A percentile compares a stretch with the other conserved stretches of the same genome.
phyloP scores from a whole-genome alignment of 148 eudicot genomes.

The Silene latifolia region DNA sequence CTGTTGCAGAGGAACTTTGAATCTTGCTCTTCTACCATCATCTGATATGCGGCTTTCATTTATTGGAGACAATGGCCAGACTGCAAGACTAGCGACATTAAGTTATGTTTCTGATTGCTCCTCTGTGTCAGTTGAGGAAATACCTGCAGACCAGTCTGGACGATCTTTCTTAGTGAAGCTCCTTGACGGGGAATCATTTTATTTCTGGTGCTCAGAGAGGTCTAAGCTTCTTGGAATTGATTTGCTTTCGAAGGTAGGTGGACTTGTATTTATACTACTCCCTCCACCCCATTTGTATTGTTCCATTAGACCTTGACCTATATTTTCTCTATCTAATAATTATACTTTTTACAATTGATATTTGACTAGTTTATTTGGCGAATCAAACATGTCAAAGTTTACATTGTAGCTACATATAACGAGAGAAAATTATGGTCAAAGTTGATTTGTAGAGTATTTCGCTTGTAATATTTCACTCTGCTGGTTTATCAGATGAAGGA shows the following conservation, averaged over 20 bases:
- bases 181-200: conserved; percentile 37
- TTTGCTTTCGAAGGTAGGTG: conserved; percentile 69
- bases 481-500: conserved; percentile 61
- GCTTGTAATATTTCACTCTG: background rate
- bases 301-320: background rate
- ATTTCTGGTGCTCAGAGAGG: conserved; percentile 92
- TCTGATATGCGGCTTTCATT: conserved; percentile 77
- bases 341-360: background rate
- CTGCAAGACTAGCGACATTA: conserved; percentile 65
- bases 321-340: background rate
- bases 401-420: background rate
- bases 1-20: conserved; percentile 74
- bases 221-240: conserved; percentile 70
- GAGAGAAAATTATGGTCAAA: background rate
- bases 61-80: conserved; percentile 65
- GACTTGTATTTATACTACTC: background rate
- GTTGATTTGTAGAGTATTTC: background rate
- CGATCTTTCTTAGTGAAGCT: conserved; percentile 62
- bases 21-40: conserved; percentile 74
- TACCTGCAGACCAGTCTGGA: conserved; percentile 70
- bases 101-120: conserved; percentile 36
- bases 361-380: background rate
- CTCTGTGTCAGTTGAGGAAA: conserved; percentile 54
- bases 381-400: background rate
- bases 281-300: background rate